A percentile compares a stretch with the other conserved stretches of the same genome.
Conservation (phyloP, 805 yeast species). For the Brettanomyces bruxellensis region DNA sequence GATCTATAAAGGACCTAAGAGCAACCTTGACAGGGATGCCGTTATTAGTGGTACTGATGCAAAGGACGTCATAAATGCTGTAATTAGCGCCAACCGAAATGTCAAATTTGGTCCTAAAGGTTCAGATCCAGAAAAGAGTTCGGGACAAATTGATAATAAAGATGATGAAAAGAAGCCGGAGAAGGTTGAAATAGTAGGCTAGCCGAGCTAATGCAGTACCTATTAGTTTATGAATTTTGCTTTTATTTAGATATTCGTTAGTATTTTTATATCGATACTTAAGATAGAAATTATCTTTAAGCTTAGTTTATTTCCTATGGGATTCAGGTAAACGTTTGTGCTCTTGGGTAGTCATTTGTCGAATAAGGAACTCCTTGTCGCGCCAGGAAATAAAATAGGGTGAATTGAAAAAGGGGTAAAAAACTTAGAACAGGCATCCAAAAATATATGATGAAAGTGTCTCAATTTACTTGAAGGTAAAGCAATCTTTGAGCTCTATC, state of each 20-base stretch:
- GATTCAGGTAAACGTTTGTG: no score
- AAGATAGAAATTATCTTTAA: no score
- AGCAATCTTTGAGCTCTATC: no score
- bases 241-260: background rate
- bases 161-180: background rate
- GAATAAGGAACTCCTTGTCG: no score
- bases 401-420: no score
- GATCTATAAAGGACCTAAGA: conserved; percentile 53
- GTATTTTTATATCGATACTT: background rate
- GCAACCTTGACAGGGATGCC: conserved; percentile 34
- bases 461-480: no score
- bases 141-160: background rate
- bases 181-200: background rate
- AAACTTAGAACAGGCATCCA: no score
- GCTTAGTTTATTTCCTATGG: no score
- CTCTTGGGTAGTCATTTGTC: no score
- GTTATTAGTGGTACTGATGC: conserved; percentile 20
- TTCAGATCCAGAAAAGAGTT: background rate
- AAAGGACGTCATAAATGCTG: conserved; percentile 12
- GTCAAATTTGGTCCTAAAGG: conserved; percentile 1
- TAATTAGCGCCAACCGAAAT: conserved; percentile 1
- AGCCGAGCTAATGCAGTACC: background rate
- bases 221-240: background rate
- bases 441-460: no score
- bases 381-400: no score